These are phyloP conservation scores for Paraurostyla sp. DNA, from an alignment of 73 alveolate species.

Conservation along the genomic window DNA sequence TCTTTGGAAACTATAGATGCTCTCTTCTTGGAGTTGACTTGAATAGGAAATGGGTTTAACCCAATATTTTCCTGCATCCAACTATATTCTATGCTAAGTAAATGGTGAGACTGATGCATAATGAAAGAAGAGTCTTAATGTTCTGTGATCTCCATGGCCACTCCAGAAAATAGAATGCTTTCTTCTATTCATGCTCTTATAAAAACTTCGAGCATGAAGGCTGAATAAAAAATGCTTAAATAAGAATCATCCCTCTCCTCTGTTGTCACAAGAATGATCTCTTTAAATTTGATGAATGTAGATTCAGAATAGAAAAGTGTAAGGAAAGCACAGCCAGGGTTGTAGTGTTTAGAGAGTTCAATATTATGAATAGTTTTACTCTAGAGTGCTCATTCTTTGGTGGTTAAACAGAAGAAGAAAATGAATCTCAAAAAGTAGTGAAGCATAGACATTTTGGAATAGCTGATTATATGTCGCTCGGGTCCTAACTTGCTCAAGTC, in stretches of 20 bases:
- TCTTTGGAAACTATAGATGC: conserved; percentile 88
- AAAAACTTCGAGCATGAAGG: conserved; percentile 67
- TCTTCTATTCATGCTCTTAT: conserved; percentile 77
- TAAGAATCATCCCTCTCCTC: conserved; percentile 64
- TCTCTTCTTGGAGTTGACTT: conserved; percentile 91
- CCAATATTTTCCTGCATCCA: conserved; percentile 83
- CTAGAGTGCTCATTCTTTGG: conserved; percentile 73
- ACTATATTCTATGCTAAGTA: conserved; percentile 82
- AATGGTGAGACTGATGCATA: conserved; percentile 77
- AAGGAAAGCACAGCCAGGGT: conserved; percentile 74
- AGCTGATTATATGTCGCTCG: neutral
- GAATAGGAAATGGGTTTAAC: conserved; percentile 88
- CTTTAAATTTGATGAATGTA: conserved; percentile 59
- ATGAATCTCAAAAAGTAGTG: neutral
- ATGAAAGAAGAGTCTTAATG: conserved; percentile 82
- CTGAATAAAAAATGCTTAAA: conserved; percentile 65
- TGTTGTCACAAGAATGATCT: conserved; percentile 56
- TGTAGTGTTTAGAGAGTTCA: conserved; percentile 68
- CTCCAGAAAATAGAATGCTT: conserved; percentile 87
- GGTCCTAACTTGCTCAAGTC: neutral
- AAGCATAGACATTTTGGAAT: neutral
- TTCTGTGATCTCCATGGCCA: conserved; percentile 91
- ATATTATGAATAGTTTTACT: conserved; percentile 68
- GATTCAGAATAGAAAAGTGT: conserved; percentile 67
- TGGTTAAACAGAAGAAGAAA: too few relatives aligned